These are phyloP conservation scores for Sporothrix brunneoviolacea DNA, from an alignment of 2,329 filamentous ascomycete species.

Conservation along the genomic window DNA sequence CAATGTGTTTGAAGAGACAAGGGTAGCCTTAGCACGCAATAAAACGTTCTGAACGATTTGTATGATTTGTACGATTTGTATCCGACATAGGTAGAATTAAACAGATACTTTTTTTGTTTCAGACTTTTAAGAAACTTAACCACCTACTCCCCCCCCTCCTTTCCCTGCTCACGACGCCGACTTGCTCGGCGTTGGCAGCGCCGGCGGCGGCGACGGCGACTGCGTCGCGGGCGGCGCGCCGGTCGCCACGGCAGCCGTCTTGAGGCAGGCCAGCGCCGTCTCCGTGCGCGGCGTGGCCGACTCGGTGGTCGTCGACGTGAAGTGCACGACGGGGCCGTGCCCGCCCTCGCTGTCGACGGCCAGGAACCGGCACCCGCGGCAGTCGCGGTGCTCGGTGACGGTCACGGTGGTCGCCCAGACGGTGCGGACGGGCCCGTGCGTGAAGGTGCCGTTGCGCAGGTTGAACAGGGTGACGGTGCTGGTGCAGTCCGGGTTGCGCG, in stretches of 20 bases:
- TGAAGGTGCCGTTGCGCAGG: not conserved
- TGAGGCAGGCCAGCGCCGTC: not conserved
- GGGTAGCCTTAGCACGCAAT: too few species aligned
- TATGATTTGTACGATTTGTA: too few species aligned
- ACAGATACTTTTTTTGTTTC: too few species aligned
- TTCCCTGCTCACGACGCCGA: not conserved
- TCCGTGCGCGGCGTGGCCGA: not conserved
- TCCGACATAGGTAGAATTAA: too few species aligned
- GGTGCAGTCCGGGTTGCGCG: not conserved
- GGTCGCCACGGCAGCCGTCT: not conserved
- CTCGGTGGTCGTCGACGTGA: constrained; percentile 10
- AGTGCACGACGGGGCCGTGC: constrained; percentile 12
- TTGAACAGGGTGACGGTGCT: not conserved
- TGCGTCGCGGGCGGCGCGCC: not conserved
- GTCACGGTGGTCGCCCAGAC: constrained; percentile 24
- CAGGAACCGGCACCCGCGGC: constrained; percentile 21
- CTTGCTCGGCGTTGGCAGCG: not conserved
- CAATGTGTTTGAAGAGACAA: too few species aligned
- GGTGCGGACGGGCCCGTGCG: constrained; percentile 15
- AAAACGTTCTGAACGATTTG: too few species aligned
- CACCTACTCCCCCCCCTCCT: too few species aligned
- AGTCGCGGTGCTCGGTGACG: constrained; percentile 20
- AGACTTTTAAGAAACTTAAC: too few species aligned
- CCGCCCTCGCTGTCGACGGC: not conserved
- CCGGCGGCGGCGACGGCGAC: not conserved